These are phyloP conservation scores for Colletotrichum agaves DNA, from an alignment of 2,329 filamentous ascomycete species.

Conservation along the genomic window DNA sequence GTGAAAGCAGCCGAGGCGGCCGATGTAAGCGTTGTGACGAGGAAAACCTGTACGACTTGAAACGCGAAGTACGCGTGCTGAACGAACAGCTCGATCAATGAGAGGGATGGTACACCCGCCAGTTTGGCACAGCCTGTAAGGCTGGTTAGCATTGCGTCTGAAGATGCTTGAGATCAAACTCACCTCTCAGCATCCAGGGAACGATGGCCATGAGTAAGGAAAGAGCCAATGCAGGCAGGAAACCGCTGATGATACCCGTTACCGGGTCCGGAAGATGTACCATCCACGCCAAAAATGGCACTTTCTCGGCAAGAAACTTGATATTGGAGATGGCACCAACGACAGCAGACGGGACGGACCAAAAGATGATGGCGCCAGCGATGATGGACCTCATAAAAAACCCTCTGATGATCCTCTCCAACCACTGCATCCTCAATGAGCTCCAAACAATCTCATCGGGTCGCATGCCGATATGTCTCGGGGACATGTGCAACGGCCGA, in stretches of 20 bases:
- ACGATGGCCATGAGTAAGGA: constrained; percentile 86
- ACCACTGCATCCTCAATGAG: constrained; percentile 76
- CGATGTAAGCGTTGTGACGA: constrained; percentile 82
- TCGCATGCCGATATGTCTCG: constrained; percentile 83
- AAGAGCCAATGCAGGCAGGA: constrained; percentile 83
- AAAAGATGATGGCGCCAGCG: constrained; percentile 83
- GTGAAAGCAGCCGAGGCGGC: constrained; percentile 72
- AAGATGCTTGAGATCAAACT: constrained; percentile 41
- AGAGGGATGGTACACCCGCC: constrained; percentile 76
- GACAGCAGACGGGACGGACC: constrained; percentile 79
- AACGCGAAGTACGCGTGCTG: constrained; percentile 86
- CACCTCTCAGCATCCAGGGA: constrained; percentile 79
- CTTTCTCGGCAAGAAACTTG: constrained; percentile 69
- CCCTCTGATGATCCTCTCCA: constrained; percentile 78
- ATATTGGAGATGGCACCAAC: constrained; percentile 90
- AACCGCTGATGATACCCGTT: constrained; percentile 82
- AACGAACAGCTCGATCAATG: constrained; percentile 78
- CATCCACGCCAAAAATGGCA: constrained; percentile 81
- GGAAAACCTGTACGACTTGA: constrained; percentile 85
- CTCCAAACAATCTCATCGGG: constrained; percentile 89
- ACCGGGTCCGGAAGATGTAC: constrained; percentile 74
- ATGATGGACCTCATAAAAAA: constrained; percentile 74
- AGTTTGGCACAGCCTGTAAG: constrained; percentile 72
- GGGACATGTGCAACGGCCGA: constrained; percentile 83
- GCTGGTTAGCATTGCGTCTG: constrained; percentile 23